These are phyloP conservation scores for Lichina pygmaea DNA, from an alignment of 495 filamentous ascomycete genomes.

Conservation along the genomic window DNA sequence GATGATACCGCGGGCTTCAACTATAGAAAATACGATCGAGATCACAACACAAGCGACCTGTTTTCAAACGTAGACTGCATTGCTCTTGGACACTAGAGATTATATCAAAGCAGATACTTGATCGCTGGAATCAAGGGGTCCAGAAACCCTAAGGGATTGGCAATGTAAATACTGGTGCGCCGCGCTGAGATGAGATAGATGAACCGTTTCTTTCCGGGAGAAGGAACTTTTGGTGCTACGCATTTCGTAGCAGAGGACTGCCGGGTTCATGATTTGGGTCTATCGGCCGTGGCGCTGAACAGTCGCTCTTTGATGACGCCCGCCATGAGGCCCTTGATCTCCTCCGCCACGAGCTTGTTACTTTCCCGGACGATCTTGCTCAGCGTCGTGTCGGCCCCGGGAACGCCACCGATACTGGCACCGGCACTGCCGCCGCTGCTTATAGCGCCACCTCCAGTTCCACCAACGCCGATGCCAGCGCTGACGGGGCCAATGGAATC, in stretches of 20 bases:
- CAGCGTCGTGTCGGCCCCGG: slow-evolving; percentile 30
- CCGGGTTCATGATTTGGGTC: slow-evolving; percentile 11
- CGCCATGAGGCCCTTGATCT: slow-evolving; percentile 60
- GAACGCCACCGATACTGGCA: background rate
- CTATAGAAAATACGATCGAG: no score
- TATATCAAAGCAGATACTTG: no score
- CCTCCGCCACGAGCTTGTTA: slow-evolving; percentile 62
- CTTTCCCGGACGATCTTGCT: slow-evolving; percentile 60
- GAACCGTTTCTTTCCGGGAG: background rate
- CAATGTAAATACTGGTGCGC: no score
- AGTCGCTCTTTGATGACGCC: slow-evolving; percentile 62
- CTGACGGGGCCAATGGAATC: background rate
- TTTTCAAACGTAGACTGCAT: no score
- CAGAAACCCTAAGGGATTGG: no score
- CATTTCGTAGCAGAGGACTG: background rate
- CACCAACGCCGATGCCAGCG: background rate
- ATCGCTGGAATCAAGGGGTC: no score
- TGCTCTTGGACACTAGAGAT: no score
- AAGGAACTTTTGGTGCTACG: background rate
- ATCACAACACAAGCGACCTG: no score
- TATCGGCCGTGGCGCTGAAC: slow-evolving; percentile 27
- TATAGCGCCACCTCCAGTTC: slow-evolving; percentile 10
- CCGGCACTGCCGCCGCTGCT: slow-evolving; percentile 2
- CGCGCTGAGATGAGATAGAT: no score
- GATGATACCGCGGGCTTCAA: no score